Evolutionary conservation across 345 rosid species (phyloP).

Genomic region (Gossypium turneri): DNA sequence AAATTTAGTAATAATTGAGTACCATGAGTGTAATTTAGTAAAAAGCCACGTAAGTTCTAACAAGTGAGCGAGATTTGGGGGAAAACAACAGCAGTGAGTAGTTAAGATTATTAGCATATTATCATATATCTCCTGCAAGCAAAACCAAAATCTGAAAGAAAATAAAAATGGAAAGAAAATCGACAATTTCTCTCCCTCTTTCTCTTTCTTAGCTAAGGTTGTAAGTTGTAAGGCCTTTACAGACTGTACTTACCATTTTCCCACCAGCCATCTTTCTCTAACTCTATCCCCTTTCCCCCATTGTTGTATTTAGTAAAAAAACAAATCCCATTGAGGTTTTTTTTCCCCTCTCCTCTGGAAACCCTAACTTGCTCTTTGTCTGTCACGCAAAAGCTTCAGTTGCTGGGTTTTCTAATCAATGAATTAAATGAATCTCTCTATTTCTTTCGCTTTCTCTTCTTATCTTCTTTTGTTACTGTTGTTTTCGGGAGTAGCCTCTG

Average conservation of each 20-base stretch:
- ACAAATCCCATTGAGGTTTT: no score
- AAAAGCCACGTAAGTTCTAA: no score
- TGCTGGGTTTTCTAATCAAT: slow-evolving; percentile 24
- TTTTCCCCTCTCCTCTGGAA: not conserved
- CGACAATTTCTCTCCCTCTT: not conserved
- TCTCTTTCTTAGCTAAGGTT: not conserved
- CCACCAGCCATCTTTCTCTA: slow-evolving; percentile 28
- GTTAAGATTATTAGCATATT: not conserved
- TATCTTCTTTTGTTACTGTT: slow-evolving; percentile 18
- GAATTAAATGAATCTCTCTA: slow-evolving; percentile 44
- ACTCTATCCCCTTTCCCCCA: no score
- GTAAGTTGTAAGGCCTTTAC: slow-evolving; percentile 26
- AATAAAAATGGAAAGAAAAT: not conserved
- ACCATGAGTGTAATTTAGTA: no score
- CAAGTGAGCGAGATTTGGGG: no score
- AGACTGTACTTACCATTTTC: slow-evolving; percentile 39
- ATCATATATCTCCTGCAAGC: not conserved
- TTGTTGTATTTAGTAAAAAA: no score
- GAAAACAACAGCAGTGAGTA: no score
- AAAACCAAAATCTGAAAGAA: not conserved
- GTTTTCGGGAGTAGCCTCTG: slow-evolving; percentile 10
- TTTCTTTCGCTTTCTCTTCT: slow-evolving; percentile 26
- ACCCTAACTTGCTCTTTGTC: slow-evolving; percentile 14
- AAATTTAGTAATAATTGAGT: no score
- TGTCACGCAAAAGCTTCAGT: slow-evolving; percentile 1